These are phyloP conservation scores for Themeda triandra DNA, from an alignment of 176 grass and related monocot species.

Conservation along the genomic window DNA sequence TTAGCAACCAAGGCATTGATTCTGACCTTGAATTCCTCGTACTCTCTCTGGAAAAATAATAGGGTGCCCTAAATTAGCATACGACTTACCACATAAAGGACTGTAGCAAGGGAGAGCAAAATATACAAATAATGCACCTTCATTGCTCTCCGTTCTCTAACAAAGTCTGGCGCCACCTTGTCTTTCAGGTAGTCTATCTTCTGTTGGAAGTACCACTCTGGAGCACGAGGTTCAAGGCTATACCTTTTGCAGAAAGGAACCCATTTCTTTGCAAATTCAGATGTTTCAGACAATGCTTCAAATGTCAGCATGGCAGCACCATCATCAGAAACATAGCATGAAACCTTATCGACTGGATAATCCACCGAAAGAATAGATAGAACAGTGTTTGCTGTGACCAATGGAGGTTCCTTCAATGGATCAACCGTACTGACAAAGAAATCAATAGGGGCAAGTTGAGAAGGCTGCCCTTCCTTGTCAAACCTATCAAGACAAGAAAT, in stretches of 20 bases:
- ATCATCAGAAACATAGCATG: slow-evolving; percentile 98
- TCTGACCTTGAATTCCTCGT: slow-evolving; percentile 89
- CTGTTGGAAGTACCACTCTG: slow-evolving; percentile 86
- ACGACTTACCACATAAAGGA: neutral
- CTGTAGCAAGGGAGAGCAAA: slow-evolving; percentile 9
- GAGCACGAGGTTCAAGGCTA: slow-evolving; percentile 74
- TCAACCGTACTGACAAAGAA: slow-evolving; percentile 95
- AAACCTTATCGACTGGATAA: slow-evolving; percentile 88
- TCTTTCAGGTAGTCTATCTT: slow-evolving; percentile 95
- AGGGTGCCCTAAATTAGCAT: slow-evolving; percentile 8
- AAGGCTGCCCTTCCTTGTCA: slow-evolving; percentile 82
- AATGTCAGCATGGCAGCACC: slow-evolving; percentile 95
- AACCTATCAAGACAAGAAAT: slow-evolving; percentile 56
- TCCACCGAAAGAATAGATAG: slow-evolving; percentile 86
- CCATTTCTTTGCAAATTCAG: slow-evolving; percentile 99
- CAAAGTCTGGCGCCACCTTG: slow-evolving; percentile 61
- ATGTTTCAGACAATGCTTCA: slow-evolving; percentile 92
- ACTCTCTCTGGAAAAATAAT: slow-evolving; percentile 62
- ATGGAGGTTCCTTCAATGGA: slow-evolving; percentile 80
- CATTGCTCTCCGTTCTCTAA: slow-evolving; percentile 85
- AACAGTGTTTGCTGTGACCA: slow-evolving; percentile 95
- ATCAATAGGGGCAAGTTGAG: slow-evolving; percentile 70
- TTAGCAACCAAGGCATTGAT: slow-evolving; percentile 94
- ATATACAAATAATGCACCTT: slow-evolving; percentile 51
- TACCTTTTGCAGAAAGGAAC: slow-evolving; percentile 88